Percentiles rank a stretch among this genome's conserved stretches.
phyloP scores from a whole-genome alignment of 805 yeast genomes.

The Ogataea nakhonphanomensis region DNA sequence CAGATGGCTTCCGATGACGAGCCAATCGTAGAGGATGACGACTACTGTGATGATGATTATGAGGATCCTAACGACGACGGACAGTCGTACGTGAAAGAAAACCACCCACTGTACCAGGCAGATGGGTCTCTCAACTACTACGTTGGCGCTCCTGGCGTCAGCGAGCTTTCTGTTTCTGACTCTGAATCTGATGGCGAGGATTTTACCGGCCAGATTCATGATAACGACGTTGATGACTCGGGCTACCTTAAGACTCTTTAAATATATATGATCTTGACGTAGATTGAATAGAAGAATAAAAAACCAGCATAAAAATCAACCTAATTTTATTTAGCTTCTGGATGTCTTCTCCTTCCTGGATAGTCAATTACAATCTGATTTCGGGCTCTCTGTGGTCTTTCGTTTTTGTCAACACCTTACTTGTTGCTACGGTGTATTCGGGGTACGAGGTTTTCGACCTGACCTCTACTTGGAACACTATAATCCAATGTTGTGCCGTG shows the following conservation, averaged over 20 bases:
- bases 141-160: conserved; percentile 17
- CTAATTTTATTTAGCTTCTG: background rate
- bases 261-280: no score
- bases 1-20: conserved; percentile 42
- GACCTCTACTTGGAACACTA: conserved; percentile 55
- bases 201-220: conserved; percentile 24
- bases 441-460: conserved; percentile 64
- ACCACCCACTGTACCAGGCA: conserved; percentile 58
- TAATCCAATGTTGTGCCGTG: conserved; percentile 74
- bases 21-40: conserved; percentile 65
- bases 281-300: conserved; percentile 6
- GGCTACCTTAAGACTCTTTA: conserved; percentile 15
- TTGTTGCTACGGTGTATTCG: conserved; percentile 37
- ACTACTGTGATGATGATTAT: conserved; percentile 62
- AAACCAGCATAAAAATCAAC: background rate
- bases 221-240: conserved; percentile 23
- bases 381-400: conserved; percentile 35
- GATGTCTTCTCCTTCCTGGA: conserved; percentile 22
- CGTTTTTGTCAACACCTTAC: conserved; percentile 27
- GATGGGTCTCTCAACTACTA: conserved; percentile 32
- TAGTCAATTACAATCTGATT: conserved; percentile 31
- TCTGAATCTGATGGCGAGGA: conserved; percentile 29
- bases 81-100: conserved; percentile 60
- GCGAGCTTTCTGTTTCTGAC: conserved; percentile 22
- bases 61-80: conserved; percentile 83